Percentiles rank a stretch among this genome's conserved stretches.
These are phyloP conservation scores for Acacia concinna DNA, from an alignment of 331 rosid genomes.

Conservation along the genomic window DNA sequence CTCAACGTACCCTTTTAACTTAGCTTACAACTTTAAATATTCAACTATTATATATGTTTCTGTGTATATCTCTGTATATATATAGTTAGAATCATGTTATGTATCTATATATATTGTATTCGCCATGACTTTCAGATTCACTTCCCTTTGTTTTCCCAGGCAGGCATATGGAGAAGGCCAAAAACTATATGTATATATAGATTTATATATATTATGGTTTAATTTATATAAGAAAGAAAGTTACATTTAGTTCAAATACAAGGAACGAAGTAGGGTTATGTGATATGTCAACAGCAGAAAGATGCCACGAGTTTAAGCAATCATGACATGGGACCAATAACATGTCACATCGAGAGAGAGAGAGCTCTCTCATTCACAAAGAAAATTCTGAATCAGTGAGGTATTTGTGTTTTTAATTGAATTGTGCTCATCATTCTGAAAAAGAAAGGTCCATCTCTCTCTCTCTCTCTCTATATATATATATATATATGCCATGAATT, in stretches of 20 bases:
- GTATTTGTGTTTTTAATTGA: neutral
- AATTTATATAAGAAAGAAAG: too few relatives aligned
- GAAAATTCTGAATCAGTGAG: neutral
- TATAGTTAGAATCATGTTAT: neutral
- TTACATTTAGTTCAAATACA: neutral
- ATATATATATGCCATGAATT: neutral
- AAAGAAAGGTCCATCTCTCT: neutral
- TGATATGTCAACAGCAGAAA: conserved; percentile 7
- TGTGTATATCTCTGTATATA: neutral
- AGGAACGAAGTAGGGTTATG: conserved; percentile 14
- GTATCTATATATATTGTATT: neutral
- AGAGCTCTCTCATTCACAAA: neutral
- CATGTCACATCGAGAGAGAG: conserved; percentile 14
- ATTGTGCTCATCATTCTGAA: neutral
- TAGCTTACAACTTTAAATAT: neutral
- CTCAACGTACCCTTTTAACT: neutral
- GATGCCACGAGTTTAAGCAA: conserved; percentile 21
- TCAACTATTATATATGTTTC: neutral
- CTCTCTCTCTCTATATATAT: neutral
- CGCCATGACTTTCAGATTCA: neutral
- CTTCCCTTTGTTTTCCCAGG: neutral
- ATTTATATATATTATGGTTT: neutral
- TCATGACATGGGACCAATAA: conserved; percentile 26
- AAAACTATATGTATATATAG: neutral
- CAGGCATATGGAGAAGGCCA: neutral